Evolutionary conservation across 345 rosid genomes (phyloP), one percentile per base, ranked within the genome.

Genomic region (Pistacia vera): DNA sequence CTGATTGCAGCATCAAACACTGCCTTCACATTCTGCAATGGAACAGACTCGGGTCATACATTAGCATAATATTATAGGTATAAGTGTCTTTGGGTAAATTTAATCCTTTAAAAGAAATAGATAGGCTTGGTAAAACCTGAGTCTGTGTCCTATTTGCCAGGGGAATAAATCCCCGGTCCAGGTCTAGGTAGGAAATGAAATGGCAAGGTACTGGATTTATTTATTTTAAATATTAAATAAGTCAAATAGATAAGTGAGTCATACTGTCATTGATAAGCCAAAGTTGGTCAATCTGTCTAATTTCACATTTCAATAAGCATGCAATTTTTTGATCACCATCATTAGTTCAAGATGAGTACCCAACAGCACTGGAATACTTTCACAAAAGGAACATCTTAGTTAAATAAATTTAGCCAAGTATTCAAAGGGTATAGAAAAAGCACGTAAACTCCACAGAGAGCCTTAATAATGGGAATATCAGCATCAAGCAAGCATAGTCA

Each of bases 1-100:
- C 81, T 93, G 85, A 96, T 93, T 25, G 99, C 97, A 12, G 93
- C 90, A 86, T 96, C 99, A 85, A 96, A 96, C 57, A 93, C 94
- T 68, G 93, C 95, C 85, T 96, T 96, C 77, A 92, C 97, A 81
- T 96, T 93, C 99, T 96, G 86, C 83, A 87, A 75, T 22, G 69
- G 10, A 20, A 65, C 4, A 16, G 58, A 55, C 73, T 75, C 48
- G 33, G 64, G 68, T 59, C n/a, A 68, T 80, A 61, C 51, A 30
- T 30, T 8, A 48, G 12, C 46, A 4, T 28, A 56, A 25, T 49
- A 68, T n/a, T 13, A 28, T 35, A 11, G 51, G 74, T 38, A 62
- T 25, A 57, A 41, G 46, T 35, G 18, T 18, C 20, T 14, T 61
- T 1, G 6, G 33, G 12, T 8, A n/a, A 36, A 70, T 36, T 48